phyloP scores from a whole-genome alignment of 176 grass and related monocot species.

The Carex myosuroides region DNA sequence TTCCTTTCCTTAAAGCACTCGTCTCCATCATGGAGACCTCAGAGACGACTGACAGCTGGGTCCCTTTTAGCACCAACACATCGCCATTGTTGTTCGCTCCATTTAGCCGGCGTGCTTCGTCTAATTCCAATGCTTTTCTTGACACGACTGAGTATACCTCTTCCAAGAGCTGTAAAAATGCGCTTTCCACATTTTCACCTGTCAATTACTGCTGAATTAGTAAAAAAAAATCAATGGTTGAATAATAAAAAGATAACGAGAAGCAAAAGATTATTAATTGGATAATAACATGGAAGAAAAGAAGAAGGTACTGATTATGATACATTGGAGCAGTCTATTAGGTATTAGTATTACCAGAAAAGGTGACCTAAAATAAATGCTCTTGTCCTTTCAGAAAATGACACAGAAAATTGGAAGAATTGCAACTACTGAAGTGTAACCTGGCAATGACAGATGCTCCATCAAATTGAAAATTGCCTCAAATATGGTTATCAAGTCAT shows the following conservation, averaged over 20 bases:
- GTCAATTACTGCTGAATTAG: background rate
- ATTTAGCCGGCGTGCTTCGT: background rate
- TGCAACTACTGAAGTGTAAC: background rate
- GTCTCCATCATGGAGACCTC: slow-evolving; percentile 76
- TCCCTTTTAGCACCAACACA: slow-evolving; percentile 48
- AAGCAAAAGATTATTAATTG: background rate
- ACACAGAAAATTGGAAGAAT: background rate
- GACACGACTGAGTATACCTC: slow-evolving; percentile 61
- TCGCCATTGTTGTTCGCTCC: slow-evolving; percentile 5
- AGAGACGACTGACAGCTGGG: slow-evolving; percentile 20
- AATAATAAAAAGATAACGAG: too few species aligned
- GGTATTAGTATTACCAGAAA: background rate
- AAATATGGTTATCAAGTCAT: background rate
- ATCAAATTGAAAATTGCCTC: background rate
- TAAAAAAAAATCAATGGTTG: background rate
- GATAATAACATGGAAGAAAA: background rate
- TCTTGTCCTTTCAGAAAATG: background rate
- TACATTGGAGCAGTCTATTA: background rate
- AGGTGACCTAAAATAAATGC: background rate
- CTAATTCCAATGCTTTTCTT: slow-evolving; percentile 37
- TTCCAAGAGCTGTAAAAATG: slow-evolving; percentile 50
- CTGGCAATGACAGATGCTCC: background rate
- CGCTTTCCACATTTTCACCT: slow-evolving; percentile 56
- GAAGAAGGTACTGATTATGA: background rate
- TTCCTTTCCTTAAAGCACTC: slow-evolving; percentile 47